Evolutionary conservation across 352 stramenopile genomes (phyloP), one percentile per base, ranked within the genome.

Genomic region (Globisporangium takayamanum): DNA sequence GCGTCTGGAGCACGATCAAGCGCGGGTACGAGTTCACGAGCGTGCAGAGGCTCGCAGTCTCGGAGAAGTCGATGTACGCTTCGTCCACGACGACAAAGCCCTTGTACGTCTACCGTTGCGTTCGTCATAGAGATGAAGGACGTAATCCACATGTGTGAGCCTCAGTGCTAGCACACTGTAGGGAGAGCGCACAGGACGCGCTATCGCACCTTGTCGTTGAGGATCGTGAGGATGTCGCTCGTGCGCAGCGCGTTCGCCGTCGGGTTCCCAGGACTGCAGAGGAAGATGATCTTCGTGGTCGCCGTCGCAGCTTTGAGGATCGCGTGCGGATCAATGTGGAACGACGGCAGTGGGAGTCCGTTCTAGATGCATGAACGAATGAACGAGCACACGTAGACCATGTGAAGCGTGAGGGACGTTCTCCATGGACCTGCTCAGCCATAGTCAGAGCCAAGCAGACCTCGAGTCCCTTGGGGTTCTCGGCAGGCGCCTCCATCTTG

Each of bases 21-120:
- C 97, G 94, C 49, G 86, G 85, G 71, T 98, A 92, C 69, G 94
- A 85, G 54, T 89, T 87, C 47, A 99, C 80, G 28, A 99, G 77
- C 41, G 80, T 89, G 55, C 84, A 92, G 28, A 94, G 69, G 39
- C 83, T 94, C 11, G 69, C 57, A 10, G 71, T 73, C 14, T 87
- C 78, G 8, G 83, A 81, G 72, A 99, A 99, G 71, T 99, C 97
- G 26, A 99, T 87, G 73, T 99, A 99, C 0, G 97, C 97, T 74
- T 99, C 97, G 66, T 99, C 97, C 16, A 99, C 96, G 36, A 99
- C 94, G n/a, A 99, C 87, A 37, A 99, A 88, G 30, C 92, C 89
- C 73, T 86, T 88, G 67, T 94, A 96, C 42, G 74, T 73, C 78
- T 91, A 26, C 53, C 36, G 28, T n/a, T 39, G n/a, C 22, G 22